These are phyloP conservation scores for Penstemon eatonii DNA, from an alignment of 257 asterid species.

Conservation along the genomic window DNA sequence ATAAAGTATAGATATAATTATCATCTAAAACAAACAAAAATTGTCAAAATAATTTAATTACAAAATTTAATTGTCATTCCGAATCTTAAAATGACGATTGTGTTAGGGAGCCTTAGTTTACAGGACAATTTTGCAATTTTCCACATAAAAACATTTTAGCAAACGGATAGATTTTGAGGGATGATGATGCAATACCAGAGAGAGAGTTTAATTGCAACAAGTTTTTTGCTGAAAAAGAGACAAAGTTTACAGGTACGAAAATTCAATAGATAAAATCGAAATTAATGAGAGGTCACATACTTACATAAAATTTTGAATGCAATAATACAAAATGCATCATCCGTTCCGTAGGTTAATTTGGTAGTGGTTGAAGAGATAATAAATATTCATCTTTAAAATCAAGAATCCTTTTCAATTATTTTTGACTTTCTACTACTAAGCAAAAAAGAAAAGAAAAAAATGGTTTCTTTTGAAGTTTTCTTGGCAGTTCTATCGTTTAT, in stretches of 20 bases:
- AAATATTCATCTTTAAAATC: too few relatives aligned
- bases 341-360: constrained; percentile 3
- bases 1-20: too few relatives aligned
- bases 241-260: neutral
- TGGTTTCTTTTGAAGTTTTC: constrained; percentile 30
- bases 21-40: too few relatives aligned
- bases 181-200: too few relatives aligned
- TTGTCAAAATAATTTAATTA: too few relatives aligned
- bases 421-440: neutral
- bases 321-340: neutral
- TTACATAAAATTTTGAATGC: constrained; percentile 27
- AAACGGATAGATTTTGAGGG: too few relatives aligned
- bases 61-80: too few relatives aligned
- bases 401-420: too few relatives aligned
- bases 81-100: too few relatives aligned
- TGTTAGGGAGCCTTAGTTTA: too few relatives aligned
- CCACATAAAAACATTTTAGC: too few relatives aligned
- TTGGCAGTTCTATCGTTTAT: constrained; percentile 41
- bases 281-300: constrained; percentile 13
- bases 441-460: neutral
- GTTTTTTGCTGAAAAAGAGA: neutral
- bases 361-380: constrained; percentile 22
- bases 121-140: too few relatives aligned
- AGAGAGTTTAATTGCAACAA: neutral
- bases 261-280: neutral